A percentile compares a stretch with the other conserved stretches of the same genome.
Evolutionary conservation across 768 basidiomycete genomes (phyloP).

Genomic region (Lactarius evosmus): DNA sequence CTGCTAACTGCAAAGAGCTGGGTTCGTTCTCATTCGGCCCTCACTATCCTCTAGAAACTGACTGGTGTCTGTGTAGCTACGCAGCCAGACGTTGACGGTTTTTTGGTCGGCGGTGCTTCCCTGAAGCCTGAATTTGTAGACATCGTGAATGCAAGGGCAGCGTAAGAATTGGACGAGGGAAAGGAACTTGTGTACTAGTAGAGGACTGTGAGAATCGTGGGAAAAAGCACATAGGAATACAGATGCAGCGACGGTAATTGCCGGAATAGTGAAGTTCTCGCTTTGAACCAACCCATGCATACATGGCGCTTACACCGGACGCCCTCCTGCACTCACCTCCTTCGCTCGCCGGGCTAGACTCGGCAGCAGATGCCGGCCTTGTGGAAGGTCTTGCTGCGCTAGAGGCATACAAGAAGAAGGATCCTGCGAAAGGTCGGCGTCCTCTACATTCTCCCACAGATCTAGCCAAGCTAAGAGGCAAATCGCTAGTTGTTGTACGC

Average conservation of each 20-base stretch:
- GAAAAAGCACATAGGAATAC: background rate
- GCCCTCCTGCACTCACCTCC: conserved; percentile 12
- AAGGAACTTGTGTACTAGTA: background rate
- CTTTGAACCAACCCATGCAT: background rate
- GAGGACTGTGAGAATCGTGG: background rate
- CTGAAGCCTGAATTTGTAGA: conserved; percentile 96
- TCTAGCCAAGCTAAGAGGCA: too few relatives aligned
- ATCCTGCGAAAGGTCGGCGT: conserved; percentile 65
- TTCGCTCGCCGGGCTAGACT: conserved; percentile 6
- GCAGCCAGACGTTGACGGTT: conserved; percentile 88
- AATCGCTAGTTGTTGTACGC: conserved; percentile 76
- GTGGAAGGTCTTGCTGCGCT: conserved; percentile 65
- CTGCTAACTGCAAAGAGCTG: conserved; percentile 83
- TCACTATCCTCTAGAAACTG: conserved; percentile 2
- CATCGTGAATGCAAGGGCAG: conserved; percentile 72
- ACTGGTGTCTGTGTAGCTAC: conserved; percentile 43
- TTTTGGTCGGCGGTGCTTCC: conserved; percentile 97
- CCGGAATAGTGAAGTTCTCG: conserved; percentile 28
- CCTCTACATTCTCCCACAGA: background rate
- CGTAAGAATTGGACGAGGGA: conserved; percentile 6
- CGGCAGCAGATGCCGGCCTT: conserved; percentile 24
- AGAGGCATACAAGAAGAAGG: conserved; percentile 85
- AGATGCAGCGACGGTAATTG: conserved; percentile 40
- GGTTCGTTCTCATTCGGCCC: conserved; percentile 47
- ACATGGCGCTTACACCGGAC: conserved; percentile 25